A percentile compares a stretch with the other conserved stretches of the same genome.
Evolutionary conservation across 768 basidiomycete species (phyloP).

Genomic region (Boletus sp.): DNA sequence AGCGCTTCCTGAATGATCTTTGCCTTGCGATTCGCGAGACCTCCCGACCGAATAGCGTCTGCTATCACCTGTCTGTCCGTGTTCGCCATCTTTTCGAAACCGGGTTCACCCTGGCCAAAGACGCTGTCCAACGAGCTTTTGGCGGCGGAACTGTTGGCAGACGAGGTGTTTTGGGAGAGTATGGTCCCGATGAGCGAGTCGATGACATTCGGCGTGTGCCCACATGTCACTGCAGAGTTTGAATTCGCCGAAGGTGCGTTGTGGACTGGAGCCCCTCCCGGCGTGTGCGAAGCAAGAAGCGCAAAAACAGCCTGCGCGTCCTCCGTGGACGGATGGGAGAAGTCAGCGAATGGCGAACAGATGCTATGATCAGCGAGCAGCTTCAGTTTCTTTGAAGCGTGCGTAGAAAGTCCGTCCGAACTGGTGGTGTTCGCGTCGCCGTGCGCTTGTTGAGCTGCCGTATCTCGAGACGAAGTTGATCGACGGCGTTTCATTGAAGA

Average conservation of each 20-base stretch:
- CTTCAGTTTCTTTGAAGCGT: slow-evolving; percentile 49
- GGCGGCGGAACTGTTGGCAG: slow-evolving; percentile 48
- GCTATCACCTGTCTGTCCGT: slow-evolving; percentile 44
- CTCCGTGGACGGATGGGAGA: slow-evolving; percentile 41
- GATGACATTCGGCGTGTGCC: slow-evolving; percentile 50
- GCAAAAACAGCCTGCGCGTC: slow-evolving; percentile 42
- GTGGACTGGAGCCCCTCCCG: slow-evolving; percentile 32
- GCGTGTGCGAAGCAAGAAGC: slow-evolving; percentile 41
- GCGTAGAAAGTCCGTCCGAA: slow-evolving; percentile 6
- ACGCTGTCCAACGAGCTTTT: slow-evolving; percentile 45
- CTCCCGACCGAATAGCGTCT: slow-evolving; percentile 51
- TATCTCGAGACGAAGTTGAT: slow-evolving; percentile 3
- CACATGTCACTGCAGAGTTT: slow-evolving; percentile 47
- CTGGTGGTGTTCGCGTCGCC: neutral
- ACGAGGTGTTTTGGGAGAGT: slow-evolving; percentile 60
- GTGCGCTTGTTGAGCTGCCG: neutral
- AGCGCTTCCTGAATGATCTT: slow-evolving; percentile 52
- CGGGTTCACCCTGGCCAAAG: slow-evolving; percentile 45
- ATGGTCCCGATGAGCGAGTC: slow-evolving; percentile 58
- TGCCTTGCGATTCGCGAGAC: slow-evolving; percentile 61
- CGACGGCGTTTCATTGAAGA: slow-evolving; percentile 16
- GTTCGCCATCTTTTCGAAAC: slow-evolving; percentile 47
- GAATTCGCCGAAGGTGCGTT: slow-evolving; percentile 18
- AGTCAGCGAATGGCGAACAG: slow-evolving; percentile 49
- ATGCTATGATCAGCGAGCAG: slow-evolving; percentile 40